These are phyloP conservation scores for Terfezia claveryi DNA, from an alignment of 495 filamentous ascomycete genomes.

Conservation along the genomic window DNA sequence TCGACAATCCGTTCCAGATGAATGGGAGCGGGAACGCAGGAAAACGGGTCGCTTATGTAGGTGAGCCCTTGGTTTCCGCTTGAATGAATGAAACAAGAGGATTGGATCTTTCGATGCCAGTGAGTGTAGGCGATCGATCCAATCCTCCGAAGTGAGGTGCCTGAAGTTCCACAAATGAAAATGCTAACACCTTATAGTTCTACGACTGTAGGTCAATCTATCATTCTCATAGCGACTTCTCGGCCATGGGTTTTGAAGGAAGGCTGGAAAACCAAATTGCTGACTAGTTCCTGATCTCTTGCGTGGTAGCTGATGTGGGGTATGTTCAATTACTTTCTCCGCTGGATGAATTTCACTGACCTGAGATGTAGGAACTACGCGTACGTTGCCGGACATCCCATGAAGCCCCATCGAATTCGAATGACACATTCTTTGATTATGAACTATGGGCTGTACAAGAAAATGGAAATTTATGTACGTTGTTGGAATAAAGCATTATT, in stretches of 20 bases:
- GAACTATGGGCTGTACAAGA: conserved; percentile 97
- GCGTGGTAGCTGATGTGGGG: too few relatives aligned
- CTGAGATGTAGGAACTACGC: conserved; percentile 34
- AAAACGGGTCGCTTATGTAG: background rate
- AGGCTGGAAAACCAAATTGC: too few relatives aligned
- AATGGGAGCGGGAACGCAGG: background rate
- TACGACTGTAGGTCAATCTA: background rate
- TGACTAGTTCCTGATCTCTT: too few relatives aligned
- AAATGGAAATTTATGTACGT: conserved; percentile 96
- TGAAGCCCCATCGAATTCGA: conserved; percentile 97
- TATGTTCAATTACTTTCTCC: too few relatives aligned
- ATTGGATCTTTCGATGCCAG: too few relatives aligned
- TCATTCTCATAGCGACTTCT: too few relatives aligned
- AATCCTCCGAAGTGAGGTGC: too few relatives aligned
- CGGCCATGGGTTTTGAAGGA: too few relatives aligned
- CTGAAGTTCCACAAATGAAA: too few relatives aligned
- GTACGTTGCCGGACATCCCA: conserved; percentile 93
- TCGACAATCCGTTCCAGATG: background rate
- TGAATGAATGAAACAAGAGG: background rate
- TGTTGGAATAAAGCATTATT: background rate
- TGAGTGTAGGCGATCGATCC: too few relatives aligned
- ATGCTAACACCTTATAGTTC: background rate
- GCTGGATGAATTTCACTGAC: too few relatives aligned
- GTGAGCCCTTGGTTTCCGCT: background rate
- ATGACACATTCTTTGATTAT: conserved; percentile 94